These are phyloP conservation scores for Rhinocladiella mackenziei DNA, from an alignment of 2,329 filamentous ascomycete species.

Conservation along the genomic window DNA sequence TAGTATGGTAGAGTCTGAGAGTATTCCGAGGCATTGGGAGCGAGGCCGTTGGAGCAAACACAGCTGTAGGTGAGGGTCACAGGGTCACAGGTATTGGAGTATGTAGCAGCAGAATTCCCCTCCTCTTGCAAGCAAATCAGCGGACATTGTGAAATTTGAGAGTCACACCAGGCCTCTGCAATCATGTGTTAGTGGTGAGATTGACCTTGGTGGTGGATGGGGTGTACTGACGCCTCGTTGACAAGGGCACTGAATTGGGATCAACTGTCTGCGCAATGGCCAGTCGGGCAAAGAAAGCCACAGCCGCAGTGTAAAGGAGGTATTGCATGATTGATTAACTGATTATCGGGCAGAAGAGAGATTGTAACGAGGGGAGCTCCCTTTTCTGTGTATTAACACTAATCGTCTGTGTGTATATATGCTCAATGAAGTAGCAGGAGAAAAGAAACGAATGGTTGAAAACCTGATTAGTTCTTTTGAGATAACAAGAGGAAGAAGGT, in stretches of 20 bases:
- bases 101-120: constrained; percentile 35
- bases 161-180: constrained; percentile 42
- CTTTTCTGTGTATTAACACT: neutral
- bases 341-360: neutral
- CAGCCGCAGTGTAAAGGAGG: constrained; percentile 29
- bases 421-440: neutral
- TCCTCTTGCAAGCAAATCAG: constrained; percentile 44
- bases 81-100: constrained; percentile 40
- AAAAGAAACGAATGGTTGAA: neutral
- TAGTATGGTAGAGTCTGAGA: constrained; percentile 61
- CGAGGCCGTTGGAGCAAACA: constrained; percentile 51
- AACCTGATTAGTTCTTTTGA: neutral
- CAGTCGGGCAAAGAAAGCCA: constrained; percentile 36
- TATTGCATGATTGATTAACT: constrained; percentile 18
- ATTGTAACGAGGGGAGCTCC: neutral
- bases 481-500: neutral
- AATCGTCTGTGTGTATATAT: neutral
- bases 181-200: constrained; percentile 1
- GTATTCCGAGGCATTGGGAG: constrained; percentile 59
- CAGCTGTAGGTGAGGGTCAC: constrained; percentile 53
- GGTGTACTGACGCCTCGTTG: constrained; percentile 37
- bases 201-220: neutral
- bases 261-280: constrained; percentile 39
- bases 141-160: constrained; percentile 42
- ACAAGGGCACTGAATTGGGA: constrained; percentile 34